Evolutionary conservation across 1,139 yeast species (phyloP).

Genomic region (Yamadazyma triangularis): DNA sequence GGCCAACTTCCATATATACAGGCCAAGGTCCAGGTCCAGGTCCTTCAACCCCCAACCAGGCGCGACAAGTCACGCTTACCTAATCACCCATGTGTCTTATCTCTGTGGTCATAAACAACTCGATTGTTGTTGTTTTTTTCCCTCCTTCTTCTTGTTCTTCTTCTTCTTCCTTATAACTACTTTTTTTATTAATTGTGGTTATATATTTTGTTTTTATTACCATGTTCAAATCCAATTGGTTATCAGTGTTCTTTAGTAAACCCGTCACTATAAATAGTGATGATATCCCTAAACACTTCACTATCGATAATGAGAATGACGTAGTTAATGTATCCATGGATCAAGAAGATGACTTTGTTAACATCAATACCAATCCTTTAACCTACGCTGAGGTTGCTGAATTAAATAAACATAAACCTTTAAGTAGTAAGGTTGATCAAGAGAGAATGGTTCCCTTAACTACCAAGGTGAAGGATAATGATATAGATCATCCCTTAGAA

Average conservation of each 20-base stretch:
- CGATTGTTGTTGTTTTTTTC: too few relatives aligned
- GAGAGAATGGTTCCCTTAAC: too few relatives aligned
- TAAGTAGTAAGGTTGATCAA: too few relatives aligned
- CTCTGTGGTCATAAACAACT: too few relatives aligned
- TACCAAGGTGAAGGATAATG: too few relatives aligned
- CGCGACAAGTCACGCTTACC: background rate
- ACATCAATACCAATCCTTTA: constrained; percentile 31
- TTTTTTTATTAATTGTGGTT: background rate
- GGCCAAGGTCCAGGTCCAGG: too few relatives aligned
- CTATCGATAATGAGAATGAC: constrained; percentile 22
- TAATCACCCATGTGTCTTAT: background rate
- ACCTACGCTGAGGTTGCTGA: constrained; percentile 45
- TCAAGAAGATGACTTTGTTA: constrained; percentile 32
- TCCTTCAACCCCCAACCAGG: too few relatives aligned
- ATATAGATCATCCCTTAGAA: too few relatives aligned
- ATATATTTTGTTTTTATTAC: too few relatives aligned
- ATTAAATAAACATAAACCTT: constrained; percentile 20
- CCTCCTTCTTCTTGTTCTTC: too few relatives aligned
- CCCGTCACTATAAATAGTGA: constrained; percentile 8
- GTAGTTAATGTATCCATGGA: constrained; percentile 35
- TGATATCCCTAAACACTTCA: constrained; percentile 25
- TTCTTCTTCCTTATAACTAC: too few relatives aligned
- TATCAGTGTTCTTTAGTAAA: constrained; percentile 6
- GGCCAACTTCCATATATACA: background rate
- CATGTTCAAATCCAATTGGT: background rate